Evolutionary conservation across 164 flowering plant genomes (phyloP).

Genomic region (Stephania yunnanensis): DNA sequence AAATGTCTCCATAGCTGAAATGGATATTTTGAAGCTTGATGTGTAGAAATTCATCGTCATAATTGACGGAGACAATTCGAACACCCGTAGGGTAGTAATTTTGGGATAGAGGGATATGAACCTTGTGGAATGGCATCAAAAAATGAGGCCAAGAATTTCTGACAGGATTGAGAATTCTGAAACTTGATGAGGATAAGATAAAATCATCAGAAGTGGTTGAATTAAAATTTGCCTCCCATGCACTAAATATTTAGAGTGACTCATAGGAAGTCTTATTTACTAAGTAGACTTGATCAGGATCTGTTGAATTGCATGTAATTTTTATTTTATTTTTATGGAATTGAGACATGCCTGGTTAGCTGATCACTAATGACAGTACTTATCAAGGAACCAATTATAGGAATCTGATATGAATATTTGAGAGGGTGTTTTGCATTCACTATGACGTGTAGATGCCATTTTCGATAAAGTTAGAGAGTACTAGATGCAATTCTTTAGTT

Average conservation of each 20-base stretch:
- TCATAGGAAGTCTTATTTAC: background rate
- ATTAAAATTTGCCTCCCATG: background rate
- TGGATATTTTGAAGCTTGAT: background rate
- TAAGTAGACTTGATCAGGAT: background rate
- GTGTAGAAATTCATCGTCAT: background rate
- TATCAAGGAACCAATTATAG: background rate
- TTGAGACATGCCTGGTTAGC: background rate
- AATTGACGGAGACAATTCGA: background rate
- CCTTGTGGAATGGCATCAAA: no score
- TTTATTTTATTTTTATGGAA: background rate
- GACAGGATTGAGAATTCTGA: no score
- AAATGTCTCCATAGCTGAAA: background rate
- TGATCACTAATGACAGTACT: background rate
- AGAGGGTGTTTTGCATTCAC: background rate
- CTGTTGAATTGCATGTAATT: background rate
- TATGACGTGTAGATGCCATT: background rate
- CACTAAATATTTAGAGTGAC: no score
- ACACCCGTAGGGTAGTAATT: background rate
- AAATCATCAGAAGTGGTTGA: no score
- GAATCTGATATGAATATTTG: background rate
- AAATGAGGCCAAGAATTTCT: no score
- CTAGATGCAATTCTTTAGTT: conserved; percentile 1
- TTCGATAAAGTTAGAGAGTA: background rate
- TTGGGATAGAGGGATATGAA: no score
- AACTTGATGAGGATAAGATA: no score